Evolutionary conservation across 805 yeast species (phyloP), one percentile per base, ranked within the genome.

Genomic region (Lipomyces spencermartinsiae): DNA sequence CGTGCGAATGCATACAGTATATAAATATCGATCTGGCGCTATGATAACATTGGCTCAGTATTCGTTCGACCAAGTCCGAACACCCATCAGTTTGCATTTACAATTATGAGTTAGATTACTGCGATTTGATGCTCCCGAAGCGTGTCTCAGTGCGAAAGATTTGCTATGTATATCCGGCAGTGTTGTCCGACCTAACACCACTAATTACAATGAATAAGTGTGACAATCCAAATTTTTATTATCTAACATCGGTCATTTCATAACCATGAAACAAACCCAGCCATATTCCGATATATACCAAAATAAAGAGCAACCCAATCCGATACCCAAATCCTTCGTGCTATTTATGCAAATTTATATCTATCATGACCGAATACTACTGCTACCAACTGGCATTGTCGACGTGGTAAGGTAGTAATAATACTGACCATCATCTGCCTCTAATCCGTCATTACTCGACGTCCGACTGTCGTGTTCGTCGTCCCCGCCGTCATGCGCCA

Each of bases 341-440:
- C 29, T 37, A 12, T 12, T 9, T 37, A 37, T 14, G 3, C 43
- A 37, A 37, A 37, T 9, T 10, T 37, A 2, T 10, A 37, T 9
- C 49, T 43, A 43, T 43, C 22, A 19, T 43, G 49, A 19, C 25
- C 22, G 49, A 43, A 2, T 43, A 53, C 56, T 25, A 22, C 56
- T 53, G 33, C 29, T 29, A 1, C 34, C 61, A 8, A 35, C n/a
- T 1, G 43, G 22, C n/a, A 43, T 43, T 25, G 22, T 35, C 14
- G 61, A 33, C 22, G 25, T 19, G 37, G 31, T 43, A n/a, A 29
- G 29, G 49, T 59, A 49, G 33, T 29, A 59, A 22, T 29, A 31
- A 22, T 49, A 49, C 31, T 34, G 62, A 8, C 56, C 62, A 19
- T 59, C 62, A 43, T 54, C 49, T 31, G 62, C 8, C 25, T 37